Evolutionary conservation across 495 filamentous ascomycete species (phyloP).

Genomic region (Tirmania nivea): DNA sequence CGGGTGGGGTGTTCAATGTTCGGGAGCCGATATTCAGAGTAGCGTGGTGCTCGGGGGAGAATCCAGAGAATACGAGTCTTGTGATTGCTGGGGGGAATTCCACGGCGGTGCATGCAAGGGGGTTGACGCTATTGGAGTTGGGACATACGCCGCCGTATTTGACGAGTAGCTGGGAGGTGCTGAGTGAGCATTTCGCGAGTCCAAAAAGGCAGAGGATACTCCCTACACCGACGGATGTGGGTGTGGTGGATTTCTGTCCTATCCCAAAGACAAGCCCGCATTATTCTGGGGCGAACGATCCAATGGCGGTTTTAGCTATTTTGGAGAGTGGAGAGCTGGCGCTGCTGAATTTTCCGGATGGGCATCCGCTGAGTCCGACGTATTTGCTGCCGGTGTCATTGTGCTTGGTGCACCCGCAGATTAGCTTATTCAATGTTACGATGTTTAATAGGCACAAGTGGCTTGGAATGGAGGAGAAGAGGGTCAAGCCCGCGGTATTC

Average conservation of each 20-base stretch:
- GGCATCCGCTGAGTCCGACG: constrained; percentile 71
- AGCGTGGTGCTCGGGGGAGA: constrained; percentile 76
- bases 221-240: constrained; percentile 54
- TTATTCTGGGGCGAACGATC: constrained; percentile 72
- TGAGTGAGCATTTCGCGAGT: constrained; percentile 53
- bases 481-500: constrained; percentile 45
- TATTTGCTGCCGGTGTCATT: constrained; percentile 73
- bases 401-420: constrained; percentile 69
- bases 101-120: constrained; percentile 39
- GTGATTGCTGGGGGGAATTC: constrained; percentile 62
- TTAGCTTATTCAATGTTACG: constrained; percentile 43
- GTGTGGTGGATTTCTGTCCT: constrained; percentile 59
- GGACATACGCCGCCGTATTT: constrained; percentile 74
- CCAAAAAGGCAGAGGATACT: constrained; percentile 46
- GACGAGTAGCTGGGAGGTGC: constrained; percentile 68
- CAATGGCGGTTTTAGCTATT: constrained; percentile 58
- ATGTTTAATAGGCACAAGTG: constrained; percentile 54
- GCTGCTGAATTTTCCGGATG: constrained; percentile 75
- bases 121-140: constrained; percentile 72
- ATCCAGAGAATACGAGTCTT: constrained; percentile 79
- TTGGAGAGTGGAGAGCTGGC: constrained; percentile 70
- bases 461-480: constrained; percentile 46
- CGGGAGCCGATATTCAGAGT: constrained; percentile 54
- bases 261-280: constrained; percentile 64
- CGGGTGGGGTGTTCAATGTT: constrained; percentile 27